These are phyloP conservation scores for Flammula alnicola DNA, from an alignment of 1,284 basidiomycete species.

Conservation along the genomic window DNA sequence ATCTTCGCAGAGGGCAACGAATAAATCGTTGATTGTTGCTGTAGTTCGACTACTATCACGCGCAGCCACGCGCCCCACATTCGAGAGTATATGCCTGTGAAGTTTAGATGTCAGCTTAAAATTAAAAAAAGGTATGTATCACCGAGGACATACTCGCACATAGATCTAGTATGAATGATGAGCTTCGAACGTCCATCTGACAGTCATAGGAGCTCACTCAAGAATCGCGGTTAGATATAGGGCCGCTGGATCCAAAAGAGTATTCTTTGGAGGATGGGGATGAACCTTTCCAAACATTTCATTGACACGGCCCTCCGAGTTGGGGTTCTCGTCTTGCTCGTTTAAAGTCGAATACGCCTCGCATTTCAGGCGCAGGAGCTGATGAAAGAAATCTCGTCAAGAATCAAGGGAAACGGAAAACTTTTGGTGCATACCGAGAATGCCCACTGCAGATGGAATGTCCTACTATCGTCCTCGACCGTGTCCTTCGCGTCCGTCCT, in stretches of 20 bases:
- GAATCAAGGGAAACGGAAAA: conserved; percentile 2
- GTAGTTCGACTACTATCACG: conserved; percentile 81
- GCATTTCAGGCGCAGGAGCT: conserved; percentile 83
- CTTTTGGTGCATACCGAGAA: conserved; percentile 63
- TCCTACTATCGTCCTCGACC: conserved; percentile 50
- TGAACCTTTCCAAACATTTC: conserved; percentile 55
- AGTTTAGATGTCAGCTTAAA: conserved; percentile 21
- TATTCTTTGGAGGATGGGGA: conserved; percentile 53
- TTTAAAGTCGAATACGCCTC: conserved; percentile 85
- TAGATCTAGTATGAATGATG: conserved; percentile 52
- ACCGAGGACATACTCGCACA: conserved; percentile 76
- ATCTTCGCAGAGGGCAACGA: conserved; percentile 87
- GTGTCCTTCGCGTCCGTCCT: conserved; percentile 52
- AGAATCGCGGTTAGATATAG: conserved; percentile 91
- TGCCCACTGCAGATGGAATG: conserved; percentile 72
- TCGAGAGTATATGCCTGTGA: conserved; percentile 78
- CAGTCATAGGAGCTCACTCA: conserved; percentile 65
- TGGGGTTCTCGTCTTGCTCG: conserved; percentile 76
- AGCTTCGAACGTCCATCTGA: conserved; percentile 19
- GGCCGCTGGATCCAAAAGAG: conserved; percentile 80
- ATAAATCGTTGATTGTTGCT: conserved; percentile 81
- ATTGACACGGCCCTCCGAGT: conserved; percentile 62
- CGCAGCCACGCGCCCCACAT: conserved; percentile 81
- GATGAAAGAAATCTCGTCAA: background rate
- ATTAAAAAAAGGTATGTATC: conserved; percentile 15